These are phyloP conservation scores for Xylaria cubensis DNA, from an alignment of 495 filamentous ascomycete species.

Conservation along the genomic window DNA sequence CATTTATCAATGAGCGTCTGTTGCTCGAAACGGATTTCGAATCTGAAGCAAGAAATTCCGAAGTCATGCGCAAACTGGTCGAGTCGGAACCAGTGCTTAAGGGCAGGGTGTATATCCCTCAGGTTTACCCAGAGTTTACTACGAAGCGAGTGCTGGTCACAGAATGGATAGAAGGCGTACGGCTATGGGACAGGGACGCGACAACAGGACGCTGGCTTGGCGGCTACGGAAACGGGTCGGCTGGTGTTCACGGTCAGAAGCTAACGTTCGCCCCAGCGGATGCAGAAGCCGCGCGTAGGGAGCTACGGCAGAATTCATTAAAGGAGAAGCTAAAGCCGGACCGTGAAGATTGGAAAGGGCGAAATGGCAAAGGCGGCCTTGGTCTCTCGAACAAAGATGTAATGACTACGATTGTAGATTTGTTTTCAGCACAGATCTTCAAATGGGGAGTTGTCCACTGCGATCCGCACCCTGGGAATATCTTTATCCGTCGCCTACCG, in stretches of 20 bases:
- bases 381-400: conserved; percentile 82
- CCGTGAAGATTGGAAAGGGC: conserved; percentile 78
- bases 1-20: conserved; percentile 86
- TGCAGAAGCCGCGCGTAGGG: conserved; percentile 45
- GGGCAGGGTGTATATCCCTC: conserved; percentile 84
- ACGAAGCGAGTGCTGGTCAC: conserved; percentile 89
- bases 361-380: conserved; percentile 73
- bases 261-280: conserved; percentile 59
- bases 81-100: conserved; percentile 76
- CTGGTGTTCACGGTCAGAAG: conserved; percentile 74
- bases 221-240: conserved; percentile 74
- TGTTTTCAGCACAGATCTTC: conserved; percentile 97
- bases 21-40: conserved; percentile 92
- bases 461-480: conserved; percentile 96
- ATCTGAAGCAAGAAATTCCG: conserved; percentile 88
- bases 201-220: conserved; percentile 78
- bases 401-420: conserved; percentile 94
- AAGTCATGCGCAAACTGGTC: conserved; percentile 79
- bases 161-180: conserved; percentile 95
- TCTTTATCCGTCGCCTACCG: conserved; percentile 88
- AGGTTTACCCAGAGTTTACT: conserved; percentile 80
- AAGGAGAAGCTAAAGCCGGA: conserved; percentile 74
- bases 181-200: conserved; percentile 85
- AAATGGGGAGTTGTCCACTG: conserved; percentile 93
- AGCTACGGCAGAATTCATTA: conserved; percentile 51